Conservation (phyloP, 352 stramenopile species). For the Globisporangium okanoganense region DNA sequence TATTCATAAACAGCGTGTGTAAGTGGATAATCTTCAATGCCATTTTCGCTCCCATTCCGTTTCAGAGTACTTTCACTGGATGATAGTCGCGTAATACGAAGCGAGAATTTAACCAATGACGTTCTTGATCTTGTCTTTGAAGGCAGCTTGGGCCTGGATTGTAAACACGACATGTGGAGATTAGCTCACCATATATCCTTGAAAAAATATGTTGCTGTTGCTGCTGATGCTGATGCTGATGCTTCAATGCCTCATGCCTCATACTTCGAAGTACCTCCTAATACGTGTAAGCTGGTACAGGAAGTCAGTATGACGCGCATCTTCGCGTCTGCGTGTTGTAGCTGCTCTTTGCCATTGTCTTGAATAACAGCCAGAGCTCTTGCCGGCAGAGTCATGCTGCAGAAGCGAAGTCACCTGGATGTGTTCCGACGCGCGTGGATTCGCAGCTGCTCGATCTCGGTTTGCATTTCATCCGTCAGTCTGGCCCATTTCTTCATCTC, state of each 20-base stretch:
- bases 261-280: no score
- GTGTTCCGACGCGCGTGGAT: slow-evolving; percentile 16
- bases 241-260: no score
- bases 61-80: neutral
- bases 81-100: neutral
- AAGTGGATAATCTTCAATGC: neutral
- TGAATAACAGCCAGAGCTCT: no score
- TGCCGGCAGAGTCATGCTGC: neutral
- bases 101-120: neutral
- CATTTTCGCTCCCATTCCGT: neutral
- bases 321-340: no score
- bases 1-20: neutral
- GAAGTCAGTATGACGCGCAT: no score
- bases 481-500: slow-evolving; percentile 83
- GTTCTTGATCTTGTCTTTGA: neutral
- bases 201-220: no score
- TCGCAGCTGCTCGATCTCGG: slow-evolving; percentile 65
- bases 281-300: no score
- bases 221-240: no score
- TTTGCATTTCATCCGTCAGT: slow-evolving; percentile 81
- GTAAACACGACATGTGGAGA: no score
- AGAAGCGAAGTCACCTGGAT: neutral
- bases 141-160: no score
- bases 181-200: no score
- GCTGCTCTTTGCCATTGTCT: no score